Evolutionary conservation across 2,329 filamentous ascomycete genomes (phyloP), one percentile per base, ranked within the genome.

Genomic region (Pseudopyricularia javanii): DNA sequence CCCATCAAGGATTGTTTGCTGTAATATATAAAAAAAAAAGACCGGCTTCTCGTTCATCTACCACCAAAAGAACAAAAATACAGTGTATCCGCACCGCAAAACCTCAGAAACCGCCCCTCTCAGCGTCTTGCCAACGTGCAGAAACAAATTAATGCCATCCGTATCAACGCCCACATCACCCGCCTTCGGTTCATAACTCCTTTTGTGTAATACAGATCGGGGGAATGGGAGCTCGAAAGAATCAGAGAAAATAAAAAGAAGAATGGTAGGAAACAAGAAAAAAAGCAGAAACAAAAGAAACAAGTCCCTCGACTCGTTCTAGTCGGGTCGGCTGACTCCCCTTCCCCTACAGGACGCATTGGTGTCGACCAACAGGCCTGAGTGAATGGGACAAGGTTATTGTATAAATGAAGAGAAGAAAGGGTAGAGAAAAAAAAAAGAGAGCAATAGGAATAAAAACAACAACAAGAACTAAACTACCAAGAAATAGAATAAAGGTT

Each of bases 381-480:
- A n/a, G n/a, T n/a, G n/a, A n/a, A n/a, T n/a, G n/a, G n/a, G 17
- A 20, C 17, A 24, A 50, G n/a, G 49, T 47, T 52, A 47, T 52
- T 52, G 50, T 32, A 55, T 11, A 33, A 45, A 50, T 15, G 49
- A 26, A 17, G 20, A 54, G 34, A 26, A 33, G 49, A 45, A 33
- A 30, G 24, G 14, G 6, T 43, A 40, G 51, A 26, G 17, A 30
- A 51, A 50, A 45, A 35, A 49, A 26, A 47, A 35, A 35, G 33
- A 32, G 12, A 43, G 22, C n/a, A n/a, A 22, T 4, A 9, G 33
- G 49, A 51, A 37, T 24, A 28, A 28, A 33, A 28, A 33, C 33
- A 32, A 20, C 37, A 34, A 30, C 45, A 32, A 47, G 11, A 54
- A 48, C 7, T 20, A 22, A 43, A 9, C 17, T 11, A 43, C n/a